Conservation (phyloP, 2,329 filamentous ascomycete species). For the Aspergillus sp. region DNA sequence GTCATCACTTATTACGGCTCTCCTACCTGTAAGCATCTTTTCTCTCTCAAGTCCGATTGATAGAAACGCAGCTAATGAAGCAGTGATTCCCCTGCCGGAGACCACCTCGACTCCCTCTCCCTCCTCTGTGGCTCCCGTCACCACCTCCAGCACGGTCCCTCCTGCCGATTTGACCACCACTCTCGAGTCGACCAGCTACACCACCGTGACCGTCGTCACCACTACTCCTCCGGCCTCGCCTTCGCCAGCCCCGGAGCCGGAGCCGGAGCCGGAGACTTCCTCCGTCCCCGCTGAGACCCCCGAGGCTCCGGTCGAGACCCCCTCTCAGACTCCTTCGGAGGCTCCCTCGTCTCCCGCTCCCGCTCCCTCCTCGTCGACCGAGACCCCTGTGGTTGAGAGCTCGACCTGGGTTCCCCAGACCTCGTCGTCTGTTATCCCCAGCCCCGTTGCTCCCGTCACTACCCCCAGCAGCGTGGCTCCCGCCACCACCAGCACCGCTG, state of each 20-base stretch:
- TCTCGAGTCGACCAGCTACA: conserved; percentile 33
- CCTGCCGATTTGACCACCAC: conserved; percentile 27
- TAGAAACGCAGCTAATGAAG: conserved; percentile 14
- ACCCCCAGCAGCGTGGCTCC: conserved; percentile 11
- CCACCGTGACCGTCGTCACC: conserved; percentile 29
- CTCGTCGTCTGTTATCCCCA: neutral
- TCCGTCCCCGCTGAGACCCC: conserved; percentile 3
- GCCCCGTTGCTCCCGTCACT: conserved; percentile 10
- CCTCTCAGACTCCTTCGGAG: no score
- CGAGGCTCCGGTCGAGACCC: no score
- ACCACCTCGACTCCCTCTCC: conserved; percentile 12
- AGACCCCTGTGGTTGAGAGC: neutral
- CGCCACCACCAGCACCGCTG: neutral
- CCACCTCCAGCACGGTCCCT: conserved; percentile 14
- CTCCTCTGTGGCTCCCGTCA: conserved; percentile 12
- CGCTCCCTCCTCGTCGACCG: conserved; percentile 9
- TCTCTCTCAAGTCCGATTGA: neutral
- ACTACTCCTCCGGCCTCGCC: conserved; percentile 11
- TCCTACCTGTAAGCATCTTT: conserved; percentile 49
- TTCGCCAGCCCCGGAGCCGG: neutral
- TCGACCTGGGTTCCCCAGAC: neutral
- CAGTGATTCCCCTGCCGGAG: conserved; percentile 32
- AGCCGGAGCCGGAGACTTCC: neutral
- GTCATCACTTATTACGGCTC: conserved; percentile 64
- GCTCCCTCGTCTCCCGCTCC: conserved; percentile 7